Percentiles rank a stretch among this genome's conserved stretches.
Evolutionary conservation across 306 rosid genomes (phyloP).

Genomic region (Casuarina cunninghamiana): DNA sequence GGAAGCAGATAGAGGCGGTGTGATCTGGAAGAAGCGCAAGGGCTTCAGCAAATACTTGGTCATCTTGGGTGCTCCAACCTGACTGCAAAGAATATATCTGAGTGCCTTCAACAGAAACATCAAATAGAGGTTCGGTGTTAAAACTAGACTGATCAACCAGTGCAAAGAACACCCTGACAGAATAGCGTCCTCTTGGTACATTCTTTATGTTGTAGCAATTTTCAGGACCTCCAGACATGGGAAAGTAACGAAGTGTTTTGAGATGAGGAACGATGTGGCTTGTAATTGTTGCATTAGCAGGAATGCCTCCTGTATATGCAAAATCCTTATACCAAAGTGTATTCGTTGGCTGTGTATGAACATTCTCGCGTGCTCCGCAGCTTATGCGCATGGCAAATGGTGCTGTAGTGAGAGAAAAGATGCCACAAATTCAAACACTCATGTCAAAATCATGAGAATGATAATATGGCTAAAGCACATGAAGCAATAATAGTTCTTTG

Average conservation of each 20-base stretch:
- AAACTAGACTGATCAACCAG: constrained; percentile 46
- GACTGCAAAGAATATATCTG: constrained; percentile 70
- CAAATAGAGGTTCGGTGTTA: constrained; percentile 75
- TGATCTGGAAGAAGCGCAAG: constrained; percentile 61
- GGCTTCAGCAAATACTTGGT: constrained; percentile 74
- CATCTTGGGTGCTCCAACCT: constrained; percentile 82
- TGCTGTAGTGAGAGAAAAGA: constrained; percentile 41
- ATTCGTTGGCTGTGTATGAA: constrained; percentile 65
- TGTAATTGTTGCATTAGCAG: constrained; percentile 63
- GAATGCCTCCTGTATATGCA: constrained; percentile 88
- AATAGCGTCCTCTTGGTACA: constrained; percentile 86
- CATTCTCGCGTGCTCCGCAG: constrained; percentile 81
- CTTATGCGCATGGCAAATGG: constrained; percentile 87
- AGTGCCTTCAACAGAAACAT: constrained; percentile 89
- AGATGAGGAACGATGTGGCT: constrained; percentile 81
- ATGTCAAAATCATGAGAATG: constrained; percentile 1
- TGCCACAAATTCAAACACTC: constrained; percentile 19
- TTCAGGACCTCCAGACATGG: constrained; percentile 78
- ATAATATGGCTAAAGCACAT: background rate
- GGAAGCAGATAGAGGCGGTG: constrained; percentile 83
- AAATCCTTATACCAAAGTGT: constrained; percentile 88
- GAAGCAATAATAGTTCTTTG: background rate
- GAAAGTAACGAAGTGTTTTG: constrained; percentile 75
- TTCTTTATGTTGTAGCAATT: constrained; percentile 70
- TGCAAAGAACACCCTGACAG: constrained; percentile 83